phyloP scores from a whole-genome alignment of 768 basidiomycete genomes.

The Phylloporus sp. region DNA sequence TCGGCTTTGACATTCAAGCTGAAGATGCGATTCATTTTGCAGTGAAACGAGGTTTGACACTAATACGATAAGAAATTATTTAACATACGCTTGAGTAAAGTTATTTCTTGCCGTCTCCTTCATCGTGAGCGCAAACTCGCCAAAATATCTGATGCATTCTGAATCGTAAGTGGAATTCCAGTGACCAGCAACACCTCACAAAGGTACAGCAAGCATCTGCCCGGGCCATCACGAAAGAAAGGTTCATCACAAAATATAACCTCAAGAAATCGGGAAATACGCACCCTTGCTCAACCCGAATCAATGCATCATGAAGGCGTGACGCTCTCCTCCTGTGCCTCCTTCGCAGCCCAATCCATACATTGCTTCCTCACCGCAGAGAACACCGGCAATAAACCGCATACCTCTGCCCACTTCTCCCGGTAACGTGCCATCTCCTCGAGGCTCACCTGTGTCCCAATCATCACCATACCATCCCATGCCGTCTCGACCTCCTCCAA shows the following conservation, averaged over 20 bases:
- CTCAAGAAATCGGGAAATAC: not conserved
- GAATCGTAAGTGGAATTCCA: too few relatives aligned
- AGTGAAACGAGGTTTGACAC: too few relatives aligned
- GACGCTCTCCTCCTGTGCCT: not conserved
- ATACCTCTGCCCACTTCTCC: constrained; percentile 24
- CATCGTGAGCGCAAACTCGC: too few relatives aligned
- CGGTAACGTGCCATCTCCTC: constrained; percentile 9
- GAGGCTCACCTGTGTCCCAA: constrained; percentile 1
- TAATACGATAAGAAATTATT: too few relatives aligned
- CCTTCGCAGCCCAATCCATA: constrained; percentile 1
- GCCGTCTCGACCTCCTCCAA: constrained; percentile 7
- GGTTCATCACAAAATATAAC: not conserved
- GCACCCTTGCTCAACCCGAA: not conserved
- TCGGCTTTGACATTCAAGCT: too few relatives aligned
- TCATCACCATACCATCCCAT: constrained; percentile 5
- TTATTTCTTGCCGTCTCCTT: too few relatives aligned
- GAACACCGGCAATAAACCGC: constrained; percentile 21
- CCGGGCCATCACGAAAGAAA: too few relatives aligned
- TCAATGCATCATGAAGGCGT: not conserved
- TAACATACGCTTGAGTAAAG: too few relatives aligned
- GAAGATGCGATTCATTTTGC: too few relatives aligned
- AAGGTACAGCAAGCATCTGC: too few relatives aligned
- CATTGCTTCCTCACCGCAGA: constrained; percentile 18
- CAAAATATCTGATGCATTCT: too few relatives aligned
- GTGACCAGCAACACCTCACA: too few relatives aligned